Evolutionary conservation across 2,329 filamentous ascomycete genomes (phyloP).

Genomic region (Thelonectria blattea): DNA sequence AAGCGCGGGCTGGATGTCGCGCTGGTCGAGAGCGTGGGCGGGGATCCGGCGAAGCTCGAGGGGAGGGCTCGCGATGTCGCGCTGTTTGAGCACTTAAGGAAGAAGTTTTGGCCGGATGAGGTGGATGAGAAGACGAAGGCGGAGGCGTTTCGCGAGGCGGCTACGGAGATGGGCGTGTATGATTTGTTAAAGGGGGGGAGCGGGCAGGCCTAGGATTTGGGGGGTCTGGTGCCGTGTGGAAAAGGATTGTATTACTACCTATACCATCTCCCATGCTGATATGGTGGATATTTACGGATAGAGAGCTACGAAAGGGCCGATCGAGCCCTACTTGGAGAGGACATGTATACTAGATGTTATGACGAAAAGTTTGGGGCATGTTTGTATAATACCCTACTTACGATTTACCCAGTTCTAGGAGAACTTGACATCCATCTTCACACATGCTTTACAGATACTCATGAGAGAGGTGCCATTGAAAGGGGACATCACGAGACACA

Average conservation of each 20-base stretch:
- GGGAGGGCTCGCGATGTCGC: slow-evolving; percentile 46
- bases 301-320: neutral
- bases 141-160: slow-evolving; percentile 41
- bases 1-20: slow-evolving; percentile 51
- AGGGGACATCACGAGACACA: too few species aligned
- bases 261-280: neutral
- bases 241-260: neutral
- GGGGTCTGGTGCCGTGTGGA: neutral
- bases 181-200: slow-evolving; percentile 38
- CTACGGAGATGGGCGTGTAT: slow-evolving; percentile 53
- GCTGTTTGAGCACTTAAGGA: slow-evolving; percentile 51
- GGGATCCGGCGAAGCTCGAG: slow-evolving; percentile 46
- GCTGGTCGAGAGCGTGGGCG: slow-evolving; percentile 39
- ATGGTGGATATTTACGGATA: neutral
- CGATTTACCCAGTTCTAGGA: too few species aligned
- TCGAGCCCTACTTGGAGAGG: neutral
- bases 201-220: slow-evolving; percentile 19
- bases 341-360: neutral
- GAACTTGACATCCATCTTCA: neutral
- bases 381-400: slow-evolving; percentile 2
- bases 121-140: slow-evolving; percentile 33
- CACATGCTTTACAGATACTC: neutral
- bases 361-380: neutral
- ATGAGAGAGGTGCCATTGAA: too few species aligned
- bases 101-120: slow-evolving; percentile 44